phyloP scores from a whole-genome alignment of 441 rosid species.

The Adansonia gregorii region DNA sequence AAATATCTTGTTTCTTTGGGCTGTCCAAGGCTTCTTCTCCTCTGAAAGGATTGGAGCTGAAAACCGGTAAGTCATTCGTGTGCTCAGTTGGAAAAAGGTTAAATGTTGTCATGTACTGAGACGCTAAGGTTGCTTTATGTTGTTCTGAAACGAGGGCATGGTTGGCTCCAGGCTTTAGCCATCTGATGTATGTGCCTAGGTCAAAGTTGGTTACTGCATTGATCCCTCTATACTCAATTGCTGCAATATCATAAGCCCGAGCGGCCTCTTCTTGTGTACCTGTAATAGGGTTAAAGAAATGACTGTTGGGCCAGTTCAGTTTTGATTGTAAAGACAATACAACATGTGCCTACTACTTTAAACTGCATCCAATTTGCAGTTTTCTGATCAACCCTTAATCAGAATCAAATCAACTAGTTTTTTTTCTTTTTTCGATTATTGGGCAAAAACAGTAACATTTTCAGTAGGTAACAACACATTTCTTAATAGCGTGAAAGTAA shows the following conservation, averaged over 20 bases:
- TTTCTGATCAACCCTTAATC: background rate
- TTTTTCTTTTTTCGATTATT: no score
- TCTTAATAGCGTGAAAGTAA: no score
- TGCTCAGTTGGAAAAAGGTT: conserved; percentile 29
- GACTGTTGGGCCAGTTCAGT: background rate
- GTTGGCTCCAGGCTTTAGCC: conserved; percentile 44
- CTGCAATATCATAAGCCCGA: conserved; percentile 73
- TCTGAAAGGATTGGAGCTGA: conserved; percentile 30
- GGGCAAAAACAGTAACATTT: no score
- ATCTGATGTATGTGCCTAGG: conserved; percentile 51
- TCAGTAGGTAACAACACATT: no score
- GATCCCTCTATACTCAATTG: conserved; percentile 71
- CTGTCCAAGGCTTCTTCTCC: conserved; percentile 8
- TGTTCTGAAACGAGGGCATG: conserved; percentile 27
- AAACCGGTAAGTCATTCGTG: conserved; percentile 25
- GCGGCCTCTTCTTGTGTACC: conserved; percentile 88
- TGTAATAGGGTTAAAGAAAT: conserved; percentile 11
- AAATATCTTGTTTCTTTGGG: background rate
- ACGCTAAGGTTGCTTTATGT: conserved; percentile 15
- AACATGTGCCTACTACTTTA: background rate
- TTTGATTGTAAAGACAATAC: background rate
- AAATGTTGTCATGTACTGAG: conserved; percentile 24
- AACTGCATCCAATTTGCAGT: background rate
- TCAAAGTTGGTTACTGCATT: conserved; percentile 66
- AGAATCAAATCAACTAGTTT: no score